Percentiles rank a stretch among this genome's conserved stretches.
These are phyloP conservation scores for Apiospora hydei DNA, from an alignment of 2,329 filamentous ascomycete genomes.

Conservation along the genomic window DNA sequence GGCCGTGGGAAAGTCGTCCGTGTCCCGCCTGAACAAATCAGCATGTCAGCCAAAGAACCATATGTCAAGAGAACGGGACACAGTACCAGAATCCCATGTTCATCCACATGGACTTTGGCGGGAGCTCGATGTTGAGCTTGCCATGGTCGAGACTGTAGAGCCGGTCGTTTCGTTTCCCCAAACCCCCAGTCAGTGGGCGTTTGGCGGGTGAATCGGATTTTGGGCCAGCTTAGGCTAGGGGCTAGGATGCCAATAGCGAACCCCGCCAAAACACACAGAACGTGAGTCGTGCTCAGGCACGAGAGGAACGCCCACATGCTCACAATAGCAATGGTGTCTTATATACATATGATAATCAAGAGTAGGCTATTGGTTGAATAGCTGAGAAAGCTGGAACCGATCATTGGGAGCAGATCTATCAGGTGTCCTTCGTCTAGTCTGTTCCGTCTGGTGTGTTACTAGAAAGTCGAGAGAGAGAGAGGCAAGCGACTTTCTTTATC, in stretches of 20 bases:
- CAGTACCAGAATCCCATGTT: constrained; percentile 68
- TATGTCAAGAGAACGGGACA: not conserved
- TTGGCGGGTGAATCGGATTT: not conserved
- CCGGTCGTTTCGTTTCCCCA: not conserved
- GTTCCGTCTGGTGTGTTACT: not conserved
- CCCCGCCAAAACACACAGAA: constrained; percentile 18
- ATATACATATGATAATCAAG: too few species aligned
- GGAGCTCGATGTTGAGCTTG: constrained; percentile 58
- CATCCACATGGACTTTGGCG: constrained; percentile 65
- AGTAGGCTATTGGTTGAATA: too few species aligned
- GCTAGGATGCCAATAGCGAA: not conserved
- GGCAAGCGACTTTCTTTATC: not conserved
- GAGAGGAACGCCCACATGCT: not conserved
- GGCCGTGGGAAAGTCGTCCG: constrained; percentile 50
- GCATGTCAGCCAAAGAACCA: not conserved
- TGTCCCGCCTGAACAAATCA: not conserved
- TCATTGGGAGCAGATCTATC: not conserved
- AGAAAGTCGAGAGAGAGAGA: not conserved
- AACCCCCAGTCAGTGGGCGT: not conserved
- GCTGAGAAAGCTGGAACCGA: too few species aligned
- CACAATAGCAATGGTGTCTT: not conserved
- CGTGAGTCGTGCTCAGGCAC: not conserved
- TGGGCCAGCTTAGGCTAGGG: not conserved
- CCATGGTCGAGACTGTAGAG: constrained; percentile 62
- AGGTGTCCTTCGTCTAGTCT: too few species aligned